Conservation (phyloP, 2,329 filamentous ascomycete genomes). For the Escovopsis weberi region DNA sequence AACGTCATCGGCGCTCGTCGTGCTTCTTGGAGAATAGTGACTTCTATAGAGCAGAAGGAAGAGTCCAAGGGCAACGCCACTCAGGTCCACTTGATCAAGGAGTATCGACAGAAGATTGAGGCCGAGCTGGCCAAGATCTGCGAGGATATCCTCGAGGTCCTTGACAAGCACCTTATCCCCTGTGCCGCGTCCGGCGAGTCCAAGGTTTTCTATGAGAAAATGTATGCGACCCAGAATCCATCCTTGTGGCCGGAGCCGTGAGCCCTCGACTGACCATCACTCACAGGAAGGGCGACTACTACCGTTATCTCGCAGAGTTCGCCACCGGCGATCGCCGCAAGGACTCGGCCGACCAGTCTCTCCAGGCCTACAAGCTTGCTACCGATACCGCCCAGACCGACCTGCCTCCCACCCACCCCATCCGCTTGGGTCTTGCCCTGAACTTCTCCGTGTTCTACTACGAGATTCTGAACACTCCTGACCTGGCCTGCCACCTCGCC, state of each 20-base stretch:
- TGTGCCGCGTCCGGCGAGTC: constrained; percentile 92
- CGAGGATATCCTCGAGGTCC: constrained; percentile 89
- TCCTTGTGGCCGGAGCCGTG: background rate
- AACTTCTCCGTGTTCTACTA: constrained; percentile 99
- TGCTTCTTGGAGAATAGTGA: constrained; percentile 96
- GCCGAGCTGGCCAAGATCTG: constrained; percentile 93
- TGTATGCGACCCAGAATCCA: constrained; percentile 40
- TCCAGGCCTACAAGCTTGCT: constrained; percentile 92
- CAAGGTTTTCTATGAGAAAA: constrained; percentile 99
- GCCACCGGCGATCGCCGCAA: constrained; percentile 90
- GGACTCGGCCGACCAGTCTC: constrained; percentile 82
- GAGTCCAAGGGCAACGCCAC: constrained; percentile 94
- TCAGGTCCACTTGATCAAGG: constrained; percentile 85
- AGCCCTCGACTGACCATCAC: background rate
- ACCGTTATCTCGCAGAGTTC: constrained; percentile 97
- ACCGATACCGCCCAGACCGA: constrained; percentile 97
- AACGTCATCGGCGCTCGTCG: constrained; percentile 94
- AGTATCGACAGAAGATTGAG: constrained; percentile 99
- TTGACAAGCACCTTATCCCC: constrained; percentile 87
- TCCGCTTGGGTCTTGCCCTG: constrained; percentile 89
- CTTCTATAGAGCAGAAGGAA: constrained; percentile 98
- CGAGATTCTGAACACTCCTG: constrained; percentile 96
- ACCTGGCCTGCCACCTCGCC: constrained; percentile 95
- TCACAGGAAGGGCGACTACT: constrained; percentile 94
- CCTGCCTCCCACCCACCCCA: constrained; percentile 92